phyloP scores from a whole-genome alignment of 208 protist genomes.

The Leishmania braziliensis region DNA sequence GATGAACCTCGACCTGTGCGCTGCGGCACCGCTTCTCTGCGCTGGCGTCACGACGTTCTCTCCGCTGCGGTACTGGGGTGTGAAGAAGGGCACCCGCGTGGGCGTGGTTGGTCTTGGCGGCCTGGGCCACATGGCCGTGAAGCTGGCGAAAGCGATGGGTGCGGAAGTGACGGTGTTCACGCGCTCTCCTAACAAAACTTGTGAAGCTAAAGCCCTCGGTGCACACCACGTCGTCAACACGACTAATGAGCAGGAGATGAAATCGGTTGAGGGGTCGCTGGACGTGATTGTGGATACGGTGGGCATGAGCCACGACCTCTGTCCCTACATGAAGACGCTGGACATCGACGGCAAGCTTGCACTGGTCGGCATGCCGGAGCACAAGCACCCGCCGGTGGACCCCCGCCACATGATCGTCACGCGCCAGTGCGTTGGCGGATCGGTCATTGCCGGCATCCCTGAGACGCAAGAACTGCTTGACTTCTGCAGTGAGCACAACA shows the following conservation, averaged over 20 bases:
- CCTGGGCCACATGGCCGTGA: constrained; percentile 90
- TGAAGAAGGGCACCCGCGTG: constrained; percentile 62
- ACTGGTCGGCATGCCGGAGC: constrained; percentile 59
- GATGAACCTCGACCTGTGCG: constrained; percentile 50
- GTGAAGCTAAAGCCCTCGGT: constrained; percentile 65
- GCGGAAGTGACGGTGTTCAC: constrained; percentile 87
- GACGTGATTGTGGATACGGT: constrained; percentile 79
- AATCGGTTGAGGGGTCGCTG: constrained; percentile 40
- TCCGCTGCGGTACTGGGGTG: constrained; percentile 69
- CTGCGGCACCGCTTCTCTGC: constrained; percentile 85
- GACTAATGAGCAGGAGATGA: constrained; percentile 60
- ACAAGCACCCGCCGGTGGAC: constrained; percentile 44
- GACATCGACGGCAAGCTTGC: constrained; percentile 51
- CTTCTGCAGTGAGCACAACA: constrained; percentile 77
- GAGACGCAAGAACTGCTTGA: constrained; percentile 88
- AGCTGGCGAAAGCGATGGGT: constrained; percentile 85
- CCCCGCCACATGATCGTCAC: constrained; percentile 16
- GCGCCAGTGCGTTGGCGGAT: constrained; percentile 18
- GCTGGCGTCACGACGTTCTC: constrained; percentile 91
- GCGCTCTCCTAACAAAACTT: constrained; percentile 61
- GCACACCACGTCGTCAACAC: constrained; percentile 66
- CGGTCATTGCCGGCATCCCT: constrained; percentile 63
- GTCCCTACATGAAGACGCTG: constrained; percentile 53
- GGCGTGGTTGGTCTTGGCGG: constrained; percentile 88
- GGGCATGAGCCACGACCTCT: constrained; percentile 48